phyloP scores from a whole-genome alignment of 2,329 filamentous ascomycete genomes.

The Botrytis paeoniae region DNA sequence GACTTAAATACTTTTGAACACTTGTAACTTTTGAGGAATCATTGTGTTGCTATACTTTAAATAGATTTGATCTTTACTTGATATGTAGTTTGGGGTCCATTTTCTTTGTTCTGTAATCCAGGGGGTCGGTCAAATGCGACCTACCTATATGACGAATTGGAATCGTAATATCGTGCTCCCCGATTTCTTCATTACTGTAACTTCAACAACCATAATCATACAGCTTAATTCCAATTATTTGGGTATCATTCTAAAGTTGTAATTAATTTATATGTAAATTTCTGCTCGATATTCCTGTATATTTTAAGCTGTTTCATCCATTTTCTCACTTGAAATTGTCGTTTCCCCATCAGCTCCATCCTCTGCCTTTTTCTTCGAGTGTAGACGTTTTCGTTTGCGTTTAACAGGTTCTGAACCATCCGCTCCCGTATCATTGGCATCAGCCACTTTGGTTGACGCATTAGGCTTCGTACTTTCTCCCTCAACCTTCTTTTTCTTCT shows the following conservation, averaged over 20 bases:
- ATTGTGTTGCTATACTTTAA: slow-evolving; percentile 5
- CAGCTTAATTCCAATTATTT: background rate
- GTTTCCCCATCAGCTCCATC: slow-evolving; percentile 21
- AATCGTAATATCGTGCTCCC: background rate
- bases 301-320: slow-evolving; percentile 13
- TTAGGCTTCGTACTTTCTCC: slow-evolving; percentile 26
- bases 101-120: slow-evolving; percentile 13
- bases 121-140: background rate
- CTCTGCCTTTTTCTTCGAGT: slow-evolving; percentile 21
- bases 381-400: slow-evolving; percentile 41
- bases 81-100: background rate
- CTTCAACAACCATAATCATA: background rate
- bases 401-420: slow-evolving; percentile 35
- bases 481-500: slow-evolving; percentile 58
- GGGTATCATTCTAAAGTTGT: slow-evolving; percentile 18
- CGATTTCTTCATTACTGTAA: background rate
- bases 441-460: slow-evolving; percentile 35
- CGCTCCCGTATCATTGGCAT: slow-evolving; percentile 21
- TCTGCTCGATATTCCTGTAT: background rate
- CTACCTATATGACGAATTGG: background rate
- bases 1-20: background rate
- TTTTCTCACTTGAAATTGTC: slow-evolving; percentile 8
- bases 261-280: background rate
- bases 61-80: slow-evolving; percentile 4
- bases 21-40: background rate